Base-by-base conservation (phyloP, 192 early-diverging fungal species). In the Dissophora globulifera region DNA sequence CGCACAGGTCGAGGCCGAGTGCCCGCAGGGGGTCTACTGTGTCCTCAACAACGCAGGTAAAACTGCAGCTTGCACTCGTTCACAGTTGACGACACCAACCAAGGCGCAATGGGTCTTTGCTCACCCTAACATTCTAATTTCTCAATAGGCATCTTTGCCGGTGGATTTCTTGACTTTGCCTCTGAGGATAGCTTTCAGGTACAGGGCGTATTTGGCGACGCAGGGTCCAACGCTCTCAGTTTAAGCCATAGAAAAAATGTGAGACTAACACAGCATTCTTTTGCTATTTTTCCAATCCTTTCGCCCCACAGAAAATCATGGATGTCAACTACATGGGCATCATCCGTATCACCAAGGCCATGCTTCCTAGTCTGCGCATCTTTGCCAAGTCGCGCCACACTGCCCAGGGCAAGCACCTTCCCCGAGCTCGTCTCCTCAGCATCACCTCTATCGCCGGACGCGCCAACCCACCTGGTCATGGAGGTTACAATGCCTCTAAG, bases 261-360 rank as follows among this genome's bases (percentile, higher is more conserved):
- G n/a, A n/a, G n/a, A n/a, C n/a, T n/a, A n/a, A n/a, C n/a, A n/a
- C n/a, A n/a, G n/a, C n/a, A n/a, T n/a, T n/a, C 43, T n/a, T 35
- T 49, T 23, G 5, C 35, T 20, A 2, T 33, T 22, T n/a, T 23
- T n/a, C n/a, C n/a, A n/a, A n/a, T n/a, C n/a, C n/a, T n/a, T n/a
- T 23, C 7, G 22, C 16, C n/a, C 30, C 23, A 22, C 47, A 75
- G 72, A 79, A 75, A 75, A 69, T 78, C 17, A 82, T 82, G 81
- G 78, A 79, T 41, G 64, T 79, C 46, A 82, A 82, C 69, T 82
- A 70, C 50, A 82, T 79, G 60, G 81, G 81, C 9, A 63, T 78
- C 25, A 75, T 82, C 30, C 69, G 70, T 51, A 82, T 79, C 40
- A 62, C 72, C 23, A 82, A 82, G 46, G 70, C 66, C 13, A 35